These are phyloP conservation scores for Neurospora sp. DNA, from an alignment of 2,329 filamentous ascomycete genomes.

Conservation along the genomic window DNA sequence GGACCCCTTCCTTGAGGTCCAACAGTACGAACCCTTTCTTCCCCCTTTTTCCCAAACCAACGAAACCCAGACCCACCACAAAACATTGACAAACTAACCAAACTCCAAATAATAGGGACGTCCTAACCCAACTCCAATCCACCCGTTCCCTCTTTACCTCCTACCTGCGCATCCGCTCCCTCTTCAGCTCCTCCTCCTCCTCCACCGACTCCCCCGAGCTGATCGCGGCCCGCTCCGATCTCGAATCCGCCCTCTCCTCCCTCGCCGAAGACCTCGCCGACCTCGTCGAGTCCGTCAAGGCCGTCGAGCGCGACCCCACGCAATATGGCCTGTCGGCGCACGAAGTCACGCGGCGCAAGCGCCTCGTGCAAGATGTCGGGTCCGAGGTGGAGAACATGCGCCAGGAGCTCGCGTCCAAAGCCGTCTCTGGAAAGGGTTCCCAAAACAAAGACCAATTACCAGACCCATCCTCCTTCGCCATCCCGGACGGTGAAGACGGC, in stretches of 20 bases:
- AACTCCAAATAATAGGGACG: conserved; percentile 53
- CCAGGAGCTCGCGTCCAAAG: conserved; percentile 58
- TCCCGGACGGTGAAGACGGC: conserved; percentile 40
- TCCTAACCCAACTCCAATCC: conserved; percentile 70
- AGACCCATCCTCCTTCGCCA: conserved; percentile 46
- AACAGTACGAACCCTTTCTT: conserved; percentile 41
- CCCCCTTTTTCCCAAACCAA: conserved; percentile 6
- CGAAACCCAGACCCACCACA: not conserved
- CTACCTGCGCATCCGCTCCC: conserved; percentile 89
- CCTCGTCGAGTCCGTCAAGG: conserved; percentile 76
- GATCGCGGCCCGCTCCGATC: conserved; percentile 62
- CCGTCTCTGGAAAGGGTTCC: conserved; percentile 29
- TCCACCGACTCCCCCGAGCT: conserved; percentile 62
- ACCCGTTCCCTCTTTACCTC: conserved; percentile 85
- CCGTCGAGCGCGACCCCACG: conserved; percentile 78
- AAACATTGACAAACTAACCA: conserved; percentile 7
- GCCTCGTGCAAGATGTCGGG: conserved; percentile 81
- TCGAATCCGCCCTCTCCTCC: conserved; percentile 53
- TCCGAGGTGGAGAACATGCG: conserved; percentile 85
- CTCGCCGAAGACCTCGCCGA: conserved; percentile 81
- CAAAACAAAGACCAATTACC: conserved; percentile 34
- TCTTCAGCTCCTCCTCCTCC: conserved; percentile 52
- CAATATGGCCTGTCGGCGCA: conserved; percentile 75
- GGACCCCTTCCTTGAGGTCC: conserved; percentile 64
- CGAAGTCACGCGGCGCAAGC: conserved; percentile 71